Base-by-base conservation (phyloP, 163 green algal genomes). In the Botryococcus braunii region DNA sequence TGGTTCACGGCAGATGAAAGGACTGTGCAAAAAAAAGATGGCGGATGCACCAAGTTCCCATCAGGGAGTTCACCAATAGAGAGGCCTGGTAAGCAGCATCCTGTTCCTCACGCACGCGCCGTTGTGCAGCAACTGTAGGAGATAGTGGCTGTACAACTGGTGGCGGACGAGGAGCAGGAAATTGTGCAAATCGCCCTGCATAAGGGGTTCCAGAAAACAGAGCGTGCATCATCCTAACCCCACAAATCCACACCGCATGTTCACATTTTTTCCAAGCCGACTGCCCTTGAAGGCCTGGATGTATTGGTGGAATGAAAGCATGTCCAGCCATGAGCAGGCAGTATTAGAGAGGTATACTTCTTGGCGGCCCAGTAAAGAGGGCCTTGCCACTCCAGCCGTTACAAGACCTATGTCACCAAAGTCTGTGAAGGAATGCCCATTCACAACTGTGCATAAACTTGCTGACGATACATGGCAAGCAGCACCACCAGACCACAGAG, bases 151-250 rank as follows among this genome's bases (percentile, higher is more conserved):
- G 47, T 55, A 64, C 50, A 27, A 58, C 17, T 27, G 68, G 11
- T 2, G 48, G 65, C 49, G n/a, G 5, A 46, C 29, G 7, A 27
- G 61, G 25, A n/a, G 39, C 61, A 25, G 4, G 17, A 47, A 81
- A 83, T 64, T 82, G 64, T 23, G 82, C 78, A 35, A 88, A 70
- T 35, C 71, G 73, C 6, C 79, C 81, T 52, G 83, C 56, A 50
- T 93, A 93, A 0, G 86, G 85, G 5, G 91, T 76, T 17, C 86
- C 86, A 67, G 91, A 75, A 83, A 93, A 85, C n/a, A 82, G 82
- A 27, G 87, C 85, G 66, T 93, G 85, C 69, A 94, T 74, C 87
- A 92, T 92, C 41, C 71, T 77, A 66, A 43, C 57, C 9, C 27
- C 35, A 35, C 38, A 57, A 13, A n/a, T 60, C 21, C 27, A 60